Conservation (phyloP, 1,284 basidiomycete genomes). For the Malassezia arunalokei region DNA sequence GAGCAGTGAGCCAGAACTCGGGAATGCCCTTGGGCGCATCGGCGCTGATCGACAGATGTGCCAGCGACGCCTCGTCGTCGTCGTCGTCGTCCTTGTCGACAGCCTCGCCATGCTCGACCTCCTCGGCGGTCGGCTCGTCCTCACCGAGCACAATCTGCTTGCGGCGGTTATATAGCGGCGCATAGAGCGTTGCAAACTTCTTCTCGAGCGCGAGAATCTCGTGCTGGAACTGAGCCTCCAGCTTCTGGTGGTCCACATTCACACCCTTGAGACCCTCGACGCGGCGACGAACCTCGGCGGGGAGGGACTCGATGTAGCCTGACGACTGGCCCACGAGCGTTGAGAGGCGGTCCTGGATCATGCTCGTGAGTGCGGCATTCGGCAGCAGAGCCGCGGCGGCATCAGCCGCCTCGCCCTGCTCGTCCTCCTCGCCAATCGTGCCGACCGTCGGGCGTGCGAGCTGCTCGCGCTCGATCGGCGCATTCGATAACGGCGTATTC, state of each 20-base stretch:
- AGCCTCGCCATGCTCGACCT: constrained; percentile 67
- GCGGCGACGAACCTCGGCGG: constrained; percentile 66
- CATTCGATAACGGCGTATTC: constrained; percentile 64
- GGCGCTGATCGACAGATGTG: constrained; percentile 47
- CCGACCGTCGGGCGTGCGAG: constrained; percentile 54
- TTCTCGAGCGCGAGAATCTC: constrained; percentile 94
- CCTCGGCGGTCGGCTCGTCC: constrained; percentile 63
- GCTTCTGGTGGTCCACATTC: constrained; percentile 79
- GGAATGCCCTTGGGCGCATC: constrained; percentile 59
- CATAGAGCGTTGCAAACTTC: constrained; percentile 79
- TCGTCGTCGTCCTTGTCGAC: constrained; percentile 53
- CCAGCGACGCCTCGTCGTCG: constrained; percentile 49
- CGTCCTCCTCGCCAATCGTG: constrained; percentile 44
- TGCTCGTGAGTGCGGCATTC: constrained; percentile 45
- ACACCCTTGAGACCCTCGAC: constrained; percentile 88
- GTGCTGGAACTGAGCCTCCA: constrained; percentile 89
- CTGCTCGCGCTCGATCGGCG: constrained; percentile 51
- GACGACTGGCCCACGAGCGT: constrained; percentile 65
- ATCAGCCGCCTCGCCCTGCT: constrained; percentile 11
- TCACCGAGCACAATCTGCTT: constrained; percentile 69
- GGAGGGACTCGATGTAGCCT: constrained; percentile 75
- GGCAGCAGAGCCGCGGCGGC: constrained; percentile 3
- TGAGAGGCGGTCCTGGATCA: constrained; percentile 51
- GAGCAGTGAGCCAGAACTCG: constrained; percentile 93
- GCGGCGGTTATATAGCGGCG: constrained; percentile 77